Base-by-base conservation (phyloP, 345 rosid species). In the Citrus sp. region DNA sequence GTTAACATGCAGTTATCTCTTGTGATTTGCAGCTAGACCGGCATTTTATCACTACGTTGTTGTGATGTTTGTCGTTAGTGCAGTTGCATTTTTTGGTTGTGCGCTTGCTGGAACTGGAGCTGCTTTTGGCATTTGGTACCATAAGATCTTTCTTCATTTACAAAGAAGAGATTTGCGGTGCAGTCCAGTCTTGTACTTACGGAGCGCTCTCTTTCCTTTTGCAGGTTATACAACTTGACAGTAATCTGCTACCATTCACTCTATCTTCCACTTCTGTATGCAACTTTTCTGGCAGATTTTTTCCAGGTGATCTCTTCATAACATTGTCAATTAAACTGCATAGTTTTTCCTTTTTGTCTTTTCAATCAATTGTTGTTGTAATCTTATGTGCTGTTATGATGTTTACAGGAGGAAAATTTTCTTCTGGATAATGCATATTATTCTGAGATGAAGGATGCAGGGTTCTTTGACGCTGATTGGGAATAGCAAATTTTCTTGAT, bases 361-460 rank as follows among this genome's bases (percentile, higher is more conserved):
- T 2, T 18, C 19, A n/a, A 24, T 34, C 58, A 54, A 22, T 14
- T 42, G 5, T 32, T 4, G 22, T 60, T 2, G 51, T 14, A 62
- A 9, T 46, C 12, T 38, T 8, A 25, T 27, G 61, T 18, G 0
- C 30, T 59, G 32, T 55, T 59, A 54, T 59, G 58, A 19, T 35
- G 59, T 58, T 65, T 69, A 25, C 82, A 83, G 85, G 83, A 80
- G 74, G 87, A 87, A 83, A 82, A 82, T 70, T 83, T 87, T 80
- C 85, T 80, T 30, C 75, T 83, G 63, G 88, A 87, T 70, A 85
- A 84, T 82, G 88, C 86, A 64, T 87, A 83, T 64, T 85, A 83
- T 83, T 83, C 87, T 0, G 88, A 87, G 76, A 87, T 85, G 88
- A 85, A 70, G 79, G 88, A 83, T 83, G 88, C 87, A 1, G 88